Conservation (phyloP, 108 stramenopile species). For the Epithemia pelagica region DNA sequence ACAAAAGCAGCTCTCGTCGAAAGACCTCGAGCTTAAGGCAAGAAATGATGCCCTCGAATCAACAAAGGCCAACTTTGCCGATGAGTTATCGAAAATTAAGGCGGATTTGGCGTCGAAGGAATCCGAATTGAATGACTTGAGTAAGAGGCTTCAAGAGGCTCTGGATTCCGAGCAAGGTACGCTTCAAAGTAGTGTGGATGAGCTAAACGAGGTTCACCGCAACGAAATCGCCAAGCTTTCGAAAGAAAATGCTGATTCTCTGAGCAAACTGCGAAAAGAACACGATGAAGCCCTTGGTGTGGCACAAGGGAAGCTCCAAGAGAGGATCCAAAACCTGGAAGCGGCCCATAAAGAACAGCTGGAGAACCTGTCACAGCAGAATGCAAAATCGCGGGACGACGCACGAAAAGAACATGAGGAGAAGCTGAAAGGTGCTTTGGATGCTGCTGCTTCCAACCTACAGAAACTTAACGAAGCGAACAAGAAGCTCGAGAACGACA, state of each 20-base stretch:
- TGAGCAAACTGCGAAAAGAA: background rate
- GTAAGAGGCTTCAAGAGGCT: background rate
- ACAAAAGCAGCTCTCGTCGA: background rate
- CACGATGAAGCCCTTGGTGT: background rate
- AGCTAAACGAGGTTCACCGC: constrained; percentile 2
- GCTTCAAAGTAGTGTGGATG: background rate
- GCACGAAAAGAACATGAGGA: constrained; percentile 2
- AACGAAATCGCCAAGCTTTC: constrained; percentile 8
- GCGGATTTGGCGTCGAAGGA: background rate
- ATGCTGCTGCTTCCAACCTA: background rate
- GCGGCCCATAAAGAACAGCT: constrained; percentile 10
- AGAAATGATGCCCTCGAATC: background rate
- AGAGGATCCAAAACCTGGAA: background rate
- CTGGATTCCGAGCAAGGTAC: background rate
- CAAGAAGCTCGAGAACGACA: constrained; percentile 7
- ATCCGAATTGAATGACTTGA: background rate
- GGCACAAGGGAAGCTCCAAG: background rate
- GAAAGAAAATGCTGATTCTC: constrained; percentile 17
- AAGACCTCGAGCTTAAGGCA: background rate
- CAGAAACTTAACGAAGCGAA: constrained; percentile 4
- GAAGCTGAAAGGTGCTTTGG: background rate
- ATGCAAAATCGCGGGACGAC: constrained; percentile 12
- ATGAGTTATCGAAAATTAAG: background rate
- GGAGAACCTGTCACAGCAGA: constrained; percentile 1
- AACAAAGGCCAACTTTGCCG: background rate